phyloP scores from a whole-genome alignment of 495 filamentous ascomycete species.

The Penicillium antarcticum region DNA sequence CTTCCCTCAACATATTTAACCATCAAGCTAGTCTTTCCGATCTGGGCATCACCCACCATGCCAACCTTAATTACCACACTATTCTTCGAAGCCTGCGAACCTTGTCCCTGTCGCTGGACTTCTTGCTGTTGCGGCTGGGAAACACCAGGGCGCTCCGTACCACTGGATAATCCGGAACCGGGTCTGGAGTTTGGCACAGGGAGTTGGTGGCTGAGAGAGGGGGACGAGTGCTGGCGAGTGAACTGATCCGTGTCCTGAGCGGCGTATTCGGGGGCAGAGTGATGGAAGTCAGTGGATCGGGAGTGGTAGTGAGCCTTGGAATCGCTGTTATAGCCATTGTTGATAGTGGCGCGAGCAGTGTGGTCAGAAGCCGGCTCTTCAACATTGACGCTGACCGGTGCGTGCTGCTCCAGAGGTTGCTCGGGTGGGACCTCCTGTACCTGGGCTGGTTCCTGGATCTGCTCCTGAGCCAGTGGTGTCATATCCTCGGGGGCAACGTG shows the following conservation, averaged over 20 bases:
- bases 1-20: constrained; percentile 99
- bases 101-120: constrained; percentile 39
- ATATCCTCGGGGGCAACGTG: constrained; percentile 22
- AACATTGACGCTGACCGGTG: constrained; percentile 24
- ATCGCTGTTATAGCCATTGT: constrained; percentile 44
- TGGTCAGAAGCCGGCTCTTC: constrained; percentile 38
- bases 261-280: constrained; percentile 39
- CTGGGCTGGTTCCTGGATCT: neutral
- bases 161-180: constrained; percentile 48
- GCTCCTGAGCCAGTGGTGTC: constrained; percentile 13
- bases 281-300: constrained; percentile 42
- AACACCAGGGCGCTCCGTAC: constrained; percentile 39
- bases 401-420: constrained; percentile 16
- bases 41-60: constrained; percentile 99
- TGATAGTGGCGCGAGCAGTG: constrained; percentile 18
- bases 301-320: constrained; percentile 43
- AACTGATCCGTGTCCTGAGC: constrained; percentile 41
- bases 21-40: constrained; percentile 98
- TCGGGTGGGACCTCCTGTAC: constrained; percentile 12
- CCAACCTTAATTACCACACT: constrained; percentile 98
- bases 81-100: constrained; percentile 56
- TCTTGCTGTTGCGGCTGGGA: constrained; percentile 41
- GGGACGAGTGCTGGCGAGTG: constrained; percentile 34
- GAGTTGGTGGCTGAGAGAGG: constrained; percentile 40
- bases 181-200: constrained; percentile 47